phyloP scores from a whole-genome alignment of 148 eudicot species.

The Dianthus caryophyllus region DNA sequence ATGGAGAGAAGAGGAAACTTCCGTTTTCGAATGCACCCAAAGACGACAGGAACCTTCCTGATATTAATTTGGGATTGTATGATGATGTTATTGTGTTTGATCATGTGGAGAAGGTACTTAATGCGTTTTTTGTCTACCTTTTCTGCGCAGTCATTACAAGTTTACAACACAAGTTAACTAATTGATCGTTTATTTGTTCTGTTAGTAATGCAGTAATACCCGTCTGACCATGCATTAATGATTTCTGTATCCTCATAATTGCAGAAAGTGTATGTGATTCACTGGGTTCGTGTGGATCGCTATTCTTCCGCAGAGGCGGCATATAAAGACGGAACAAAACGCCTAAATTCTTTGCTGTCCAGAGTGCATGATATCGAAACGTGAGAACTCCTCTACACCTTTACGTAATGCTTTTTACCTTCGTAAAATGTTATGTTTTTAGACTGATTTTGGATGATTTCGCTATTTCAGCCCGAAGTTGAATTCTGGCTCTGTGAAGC shows the following conservation, averaged over 20 bases:
- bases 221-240: not conserved
- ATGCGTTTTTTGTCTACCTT: constrained; percentile 7
- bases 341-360: constrained; percentile 56
- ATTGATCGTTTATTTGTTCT: not conserved
- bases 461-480: constrained; percentile 65
- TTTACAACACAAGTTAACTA: not conserved
- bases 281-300: constrained; percentile 82
- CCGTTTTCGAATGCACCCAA: constrained; percentile 79
- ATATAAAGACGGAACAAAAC: constrained; percentile 58
- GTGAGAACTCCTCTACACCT: constrained; percentile 40
- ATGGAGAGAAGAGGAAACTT: constrained; percentile 89
- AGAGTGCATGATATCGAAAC: constrained; percentile 72
- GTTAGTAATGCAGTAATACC: not conserved
- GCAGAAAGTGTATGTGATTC: constrained; percentile 80
- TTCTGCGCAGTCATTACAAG: constrained; percentile 1
- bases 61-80: constrained; percentile 85
- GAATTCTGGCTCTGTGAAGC: constrained; percentile 74
- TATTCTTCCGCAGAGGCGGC: constrained; percentile 82
- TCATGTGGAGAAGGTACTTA: constrained; percentile 83
- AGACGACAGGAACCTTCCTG: constrained; percentile 96
- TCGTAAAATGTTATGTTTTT: constrained; percentile 8
- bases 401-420: not conserved
- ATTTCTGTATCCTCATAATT: constrained; percentile 11
- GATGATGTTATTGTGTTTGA: constrained; percentile 97
- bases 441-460: constrained; percentile 18